These are phyloP conservation scores for Ganoderma lucidum DNA, from an alignment of 1,284 basidiomycete species.

Conservation along the genomic window DNA sequence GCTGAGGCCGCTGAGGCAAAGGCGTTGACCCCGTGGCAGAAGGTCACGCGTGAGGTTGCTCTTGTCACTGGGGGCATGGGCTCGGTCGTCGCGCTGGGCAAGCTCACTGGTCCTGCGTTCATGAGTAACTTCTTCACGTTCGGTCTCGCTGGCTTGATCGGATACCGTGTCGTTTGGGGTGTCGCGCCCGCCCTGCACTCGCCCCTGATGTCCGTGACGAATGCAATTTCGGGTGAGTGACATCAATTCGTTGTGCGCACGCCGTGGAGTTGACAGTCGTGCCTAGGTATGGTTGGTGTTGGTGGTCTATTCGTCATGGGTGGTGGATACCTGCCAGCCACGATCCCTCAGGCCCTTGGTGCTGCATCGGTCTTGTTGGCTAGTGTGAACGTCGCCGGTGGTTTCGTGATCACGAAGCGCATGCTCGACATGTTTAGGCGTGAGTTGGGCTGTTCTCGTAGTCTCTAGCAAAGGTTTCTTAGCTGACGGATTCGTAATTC, in stretches of 20 bases:
- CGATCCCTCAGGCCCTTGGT: slow-evolving; percentile 79
- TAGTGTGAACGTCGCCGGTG: slow-evolving; percentile 85
- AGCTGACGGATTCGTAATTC: slow-evolving; percentile 6
- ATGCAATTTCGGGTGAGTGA: slow-evolving; percentile 72
- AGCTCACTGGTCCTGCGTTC: slow-evolving; percentile 79
- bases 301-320: slow-evolving; percentile 91
- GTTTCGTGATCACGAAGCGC: slow-evolving; percentile 85
- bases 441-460: slow-evolving; percentile 41
- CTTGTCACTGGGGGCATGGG: slow-evolving; percentile 80
- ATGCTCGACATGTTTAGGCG: slow-evolving; percentile 93
- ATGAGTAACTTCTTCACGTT: slow-evolving; percentile 90
- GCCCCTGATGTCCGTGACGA: slow-evolving; percentile 86
- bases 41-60: slow-evolving; percentile 75
- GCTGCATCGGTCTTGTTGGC: slow-evolving; percentile 84
- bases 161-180: slow-evolving; percentile 89
- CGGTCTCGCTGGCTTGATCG: slow-evolving; percentile 82
- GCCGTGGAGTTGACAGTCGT: not conserved
- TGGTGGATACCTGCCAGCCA: slow-evolving; percentile 83
- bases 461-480: not conserved
- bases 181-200: slow-evolving; percentile 87
- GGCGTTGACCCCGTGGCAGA: slow-evolving; percentile 86
- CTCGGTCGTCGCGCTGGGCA: slow-evolving; percentile 74
- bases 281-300: slow-evolving; percentile 75
- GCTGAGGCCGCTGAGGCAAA: slow-evolving; percentile 59
- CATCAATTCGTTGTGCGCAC: not conserved